Evolutionary conservation across 495 filamentous ascomycete genomes (phyloP), one percentile per base, ranked within the genome.

Genomic region (Aspergillus nanangensis): DNA sequence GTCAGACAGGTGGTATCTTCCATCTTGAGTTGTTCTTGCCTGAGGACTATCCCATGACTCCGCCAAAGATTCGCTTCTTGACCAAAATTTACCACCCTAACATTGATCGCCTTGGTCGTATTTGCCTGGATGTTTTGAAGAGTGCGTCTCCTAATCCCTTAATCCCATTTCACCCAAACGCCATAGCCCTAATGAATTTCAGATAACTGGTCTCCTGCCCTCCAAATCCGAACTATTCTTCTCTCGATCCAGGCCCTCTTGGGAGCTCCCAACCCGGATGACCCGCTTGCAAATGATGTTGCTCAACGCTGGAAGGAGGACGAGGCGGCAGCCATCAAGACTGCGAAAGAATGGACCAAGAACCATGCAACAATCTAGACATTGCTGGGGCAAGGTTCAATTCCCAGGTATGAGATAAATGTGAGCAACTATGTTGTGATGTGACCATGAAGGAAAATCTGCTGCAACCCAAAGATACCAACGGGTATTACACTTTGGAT

Each of bases 31-130:
- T 99, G 7, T 99, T 99, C 70, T 77, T 99, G n/a, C 94, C 93
- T 25, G 93, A 99, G 58, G 93, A 99, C 69, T 99, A 99, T 60
- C 93, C 93, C 8, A 99, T 99, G 93, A 94, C 89, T 25, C 93
- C 93, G 21, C 93, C 93, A 10, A 96, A 96, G 73, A 96, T 99
- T 52, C 86, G 93, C 31, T 99, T 99, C 69, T 70, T 99, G 15
- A 99, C 93, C 52, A 96, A 95, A 69, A 99, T 99, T 65, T 99
- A 96, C 65, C 93, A 99, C 61, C 93, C 93, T 24, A 99, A 99
- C 64, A 96, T 99, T 50, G 93, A 99, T 62, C 92, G 93, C 67
- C 80, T 97, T 0, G 93, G 93, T 37, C 85, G 93, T 21, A 99
- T 99, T 63, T 99, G 93, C 65, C 65, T 99, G 41, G 93, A 99